Base-by-base conservation (phyloP, 2,329 filamentous ascomycete genomes). In the Trichophyton rubrum region DNA sequence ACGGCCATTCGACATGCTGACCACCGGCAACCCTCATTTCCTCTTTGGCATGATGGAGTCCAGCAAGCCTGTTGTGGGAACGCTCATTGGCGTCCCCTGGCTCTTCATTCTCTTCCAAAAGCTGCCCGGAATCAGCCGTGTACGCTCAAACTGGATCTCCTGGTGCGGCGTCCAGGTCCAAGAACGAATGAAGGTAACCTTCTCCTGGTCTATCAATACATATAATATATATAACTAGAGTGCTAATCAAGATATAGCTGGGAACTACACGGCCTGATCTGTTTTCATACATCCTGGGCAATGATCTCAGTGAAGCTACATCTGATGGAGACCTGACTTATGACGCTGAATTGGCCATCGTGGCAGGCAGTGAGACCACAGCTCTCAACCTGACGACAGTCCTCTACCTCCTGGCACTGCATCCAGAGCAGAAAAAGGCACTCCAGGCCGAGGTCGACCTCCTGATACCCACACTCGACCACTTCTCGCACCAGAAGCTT, bases 1-100 rank as follows among this genome's bases (percentile, higher is more conserved):
- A 22, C 69, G 71, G 60, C 69, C 71, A 0, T 75, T 75, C 60
- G 64, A 68, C 24, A 73, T 74, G 70, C 63, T 74, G 7, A 57
- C 47, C 3, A 62, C 63, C 13, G 66, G 64, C 2, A 58, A 64
- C 40, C 64, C 66, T 11, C 56, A 63, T 15, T 66, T 65, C 41
- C 62, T 68, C 40, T 59, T 67, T n/a, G 65, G 60, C 9, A 62
- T 59, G 2, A 13, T 69, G 3, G 64, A 65, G 17, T 55, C 47
- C 1, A 61, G 63, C 30, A 67, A 66, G 62, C 61, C 63, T 33
- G 57, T 60, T 3, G 43, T 67, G 49, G 67, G 64, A 0, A 56
- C 62, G 1, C 62, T 69, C 6, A 61, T 61, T 13, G 63, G 64
- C 60, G 51, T 67, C 22, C 63, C 65, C 4, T 69, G 68, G 69